Base-by-base conservation (phyloP, 176 grass and related monocot genomes). In the Luzula sylvatica region DNA sequence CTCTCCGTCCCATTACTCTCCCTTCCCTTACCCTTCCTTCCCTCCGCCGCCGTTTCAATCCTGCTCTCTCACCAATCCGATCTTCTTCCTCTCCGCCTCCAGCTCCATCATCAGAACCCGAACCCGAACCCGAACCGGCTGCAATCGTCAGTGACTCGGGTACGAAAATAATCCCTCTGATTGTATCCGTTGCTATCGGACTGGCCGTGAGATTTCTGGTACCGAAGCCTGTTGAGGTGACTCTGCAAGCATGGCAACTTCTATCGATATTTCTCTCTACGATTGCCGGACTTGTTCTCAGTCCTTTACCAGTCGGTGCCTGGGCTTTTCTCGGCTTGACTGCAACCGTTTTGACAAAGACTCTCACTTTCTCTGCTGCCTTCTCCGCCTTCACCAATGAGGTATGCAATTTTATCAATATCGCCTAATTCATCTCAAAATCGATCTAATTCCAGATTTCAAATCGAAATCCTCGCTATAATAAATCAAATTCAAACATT, bases 251-350 rank as follows among this genome's bases (percentile, higher is more conserved):
- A 6, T 88, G 90, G 90, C 84, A 88, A 72, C 80, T 95, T 15
- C 89, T 95, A 42, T 75, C 89, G 42, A 82, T 95, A 55, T 88
- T 95, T 72, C 67, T 88, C 4, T 86, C 90, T 55, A 95, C 83
- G 49, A 79, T 95, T 38, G 68, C 83, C 1, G 90, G 90, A 23
- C 77, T 95, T 11, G 77, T 95, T 15, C 90, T 95, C 21, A 59
- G 81, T 26, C 85, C 92, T 9, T 70, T 96, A 13, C 92, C 85
- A 5, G 85, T 89, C 1, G 92, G 84, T n/a, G 90, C 90, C 0
- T 96, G 90, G 90, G 90, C 90, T 18, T 96, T 96, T 75, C 61
- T 96, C 32, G 85, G 90, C 11, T 80, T 96, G 54, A 96, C 92
- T 4, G 24, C 58, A 26, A 42, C 92, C 44, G 68, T 96, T 27